Percentiles rank a stretch among this genome's conserved stretches.
phyloP scores from a whole-genome alignment of 1,139 yeast species.

The Suhomyces bolitotheri region DNA sequence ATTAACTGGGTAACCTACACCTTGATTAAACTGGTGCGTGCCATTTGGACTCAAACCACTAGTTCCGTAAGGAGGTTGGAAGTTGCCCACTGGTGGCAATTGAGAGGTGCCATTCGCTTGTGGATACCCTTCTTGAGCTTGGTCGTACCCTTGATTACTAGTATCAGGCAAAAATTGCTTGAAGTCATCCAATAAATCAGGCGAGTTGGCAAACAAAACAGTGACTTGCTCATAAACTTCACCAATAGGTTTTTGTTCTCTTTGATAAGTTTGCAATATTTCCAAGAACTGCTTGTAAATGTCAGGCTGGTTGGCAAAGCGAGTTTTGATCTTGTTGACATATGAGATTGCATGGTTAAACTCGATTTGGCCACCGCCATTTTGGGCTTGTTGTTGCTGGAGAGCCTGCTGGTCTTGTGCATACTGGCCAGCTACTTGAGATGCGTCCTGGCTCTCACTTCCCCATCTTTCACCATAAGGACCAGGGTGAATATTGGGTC shows the following conservation, averaged over 20 bases:
- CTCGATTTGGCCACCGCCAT: conserved; percentile 79
- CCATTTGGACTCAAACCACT: conserved; percentile 32
- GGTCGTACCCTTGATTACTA: conserved; percentile 40
- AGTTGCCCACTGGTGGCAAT: conserved; percentile 94
- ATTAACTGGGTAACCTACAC: conserved; percentile 12
- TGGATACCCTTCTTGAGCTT: conserved; percentile 22
- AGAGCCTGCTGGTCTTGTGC: conserved; percentile 34
- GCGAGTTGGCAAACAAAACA: conserved; percentile 83
- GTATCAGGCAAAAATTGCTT: conserved; percentile 94
- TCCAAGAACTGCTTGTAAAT: conserved; percentile 93
- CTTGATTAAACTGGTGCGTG: conserved; percentile 13
- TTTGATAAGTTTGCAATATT: conserved; percentile 91
- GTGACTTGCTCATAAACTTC: conserved; percentile 96
- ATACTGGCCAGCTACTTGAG: conserved; percentile 19
- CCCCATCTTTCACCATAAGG: conserved; percentile 32
- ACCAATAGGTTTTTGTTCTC: conserved; percentile 91
- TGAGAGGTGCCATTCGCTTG: conserved; percentile 44
- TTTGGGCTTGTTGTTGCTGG: conserved; percentile 19
- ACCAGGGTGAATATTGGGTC: conserved; percentile 49
- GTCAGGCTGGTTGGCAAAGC: conserved; percentile 93
- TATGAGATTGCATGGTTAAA: conserved; percentile 96
- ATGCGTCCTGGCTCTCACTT: conserved; percentile 21
- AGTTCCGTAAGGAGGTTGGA: conserved; percentile 71
- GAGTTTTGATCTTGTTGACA: conserved; percentile 91
- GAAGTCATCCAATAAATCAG: conserved; percentile 91